phyloP scores from a whole-genome alignment of 2,329 filamentous ascomycete species.

The Coleophoma cylindrospora region DNA sequence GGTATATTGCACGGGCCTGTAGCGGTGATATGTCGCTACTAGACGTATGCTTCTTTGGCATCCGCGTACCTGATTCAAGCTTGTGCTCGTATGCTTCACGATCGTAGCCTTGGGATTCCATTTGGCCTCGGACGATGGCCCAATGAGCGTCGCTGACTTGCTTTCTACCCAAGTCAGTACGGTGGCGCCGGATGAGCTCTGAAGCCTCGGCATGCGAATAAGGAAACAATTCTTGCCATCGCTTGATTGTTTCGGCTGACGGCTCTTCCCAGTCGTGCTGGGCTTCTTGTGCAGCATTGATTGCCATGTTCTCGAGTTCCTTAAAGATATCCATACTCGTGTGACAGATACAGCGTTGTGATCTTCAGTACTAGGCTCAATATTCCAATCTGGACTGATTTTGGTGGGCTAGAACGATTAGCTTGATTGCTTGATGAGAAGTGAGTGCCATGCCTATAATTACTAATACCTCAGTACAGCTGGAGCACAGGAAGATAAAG shows the following conservation, averaged over 20 bases:
- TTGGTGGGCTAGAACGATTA: too few relatives aligned
- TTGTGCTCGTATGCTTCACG: slow-evolving; percentile 1
- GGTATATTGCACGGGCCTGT: slow-evolving; percentile 7
- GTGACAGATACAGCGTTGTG: too few relatives aligned
- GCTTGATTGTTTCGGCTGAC: not conserved
- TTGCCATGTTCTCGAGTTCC: slow-evolving; percentile 20
- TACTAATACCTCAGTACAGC: too few relatives aligned
- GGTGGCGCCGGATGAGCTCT: not conserved
- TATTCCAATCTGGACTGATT: too few relatives aligned
- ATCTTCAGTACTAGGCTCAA: too few relatives aligned
- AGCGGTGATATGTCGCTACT: not conserved
- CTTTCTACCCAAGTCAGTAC: not conserved
- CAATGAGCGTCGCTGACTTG: not conserved
- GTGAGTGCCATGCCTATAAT: too few relatives aligned
- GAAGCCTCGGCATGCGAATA: slow-evolving; percentile 34
- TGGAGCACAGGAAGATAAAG: too few relatives aligned
- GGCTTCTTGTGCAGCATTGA: slow-evolving; percentile 15
- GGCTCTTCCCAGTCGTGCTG: not conserved
- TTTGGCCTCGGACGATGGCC: not conserved
- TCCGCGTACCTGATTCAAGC: not conserved
- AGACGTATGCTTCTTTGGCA: too few relatives aligned
- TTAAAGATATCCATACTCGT: slow-evolving; percentile 17
- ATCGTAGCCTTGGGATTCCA: not conserved
- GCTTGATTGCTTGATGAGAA: too few relatives aligned
- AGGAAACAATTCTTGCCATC: slow-evolving; percentile 1